Percentiles rank a stretch among this genome's conserved stretches.
Conservation (phyloP, 345 rosid species). For the Brassica cretica region DNA sequence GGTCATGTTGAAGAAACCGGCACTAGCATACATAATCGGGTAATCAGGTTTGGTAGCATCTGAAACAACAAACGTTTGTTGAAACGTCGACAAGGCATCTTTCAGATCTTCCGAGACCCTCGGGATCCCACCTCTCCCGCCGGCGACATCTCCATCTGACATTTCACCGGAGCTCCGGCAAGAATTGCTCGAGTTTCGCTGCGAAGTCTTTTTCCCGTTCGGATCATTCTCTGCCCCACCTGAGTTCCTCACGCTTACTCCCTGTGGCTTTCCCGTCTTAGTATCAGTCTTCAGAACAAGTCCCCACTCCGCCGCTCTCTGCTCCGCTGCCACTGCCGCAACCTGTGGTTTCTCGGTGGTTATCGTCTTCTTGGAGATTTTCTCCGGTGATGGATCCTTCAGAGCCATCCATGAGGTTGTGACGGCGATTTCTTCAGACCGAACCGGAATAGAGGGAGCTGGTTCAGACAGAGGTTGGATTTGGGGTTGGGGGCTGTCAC, state of each 20-base stretch:
- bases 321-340: constrained; percentile 59
- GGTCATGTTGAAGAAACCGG: constrained; percentile 96
- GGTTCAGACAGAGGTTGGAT: constrained; percentile 22
- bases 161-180: constrained; percentile 71
- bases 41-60: constrained; percentile 90
- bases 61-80: constrained; percentile 93
- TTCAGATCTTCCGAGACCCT: constrained; percentile 77
- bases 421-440: constrained; percentile 51
- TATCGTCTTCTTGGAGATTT: constrained; percentile 20
- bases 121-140: constrained; percentile 54
- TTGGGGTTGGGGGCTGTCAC: constrained; percentile 24
- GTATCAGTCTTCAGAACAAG: constrained; percentile 70
- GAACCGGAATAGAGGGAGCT: constrained; percentile 42
- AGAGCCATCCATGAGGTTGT: constrained; percentile 96
- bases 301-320: constrained; percentile 99
- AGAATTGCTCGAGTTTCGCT: constrained; percentile 68
- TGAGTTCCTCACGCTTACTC: constrained; percentile 70
- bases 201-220: constrained; percentile 47
- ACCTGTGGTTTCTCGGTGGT: constrained; percentile 36
- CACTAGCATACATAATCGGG: constrained; percentile 95
- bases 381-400: constrained; percentile 46
- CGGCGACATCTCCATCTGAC: constrained; percentile 52
- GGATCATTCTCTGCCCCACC: constrained; percentile 65
- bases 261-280: constrained; percentile 82
- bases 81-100: constrained; percentile 82